Percentiles rank a stretch among this genome's conserved stretches.
phyloP scores from a whole-genome alignment of 352 stramenopile genomes.

The Phytophthora citricola region DNA sequence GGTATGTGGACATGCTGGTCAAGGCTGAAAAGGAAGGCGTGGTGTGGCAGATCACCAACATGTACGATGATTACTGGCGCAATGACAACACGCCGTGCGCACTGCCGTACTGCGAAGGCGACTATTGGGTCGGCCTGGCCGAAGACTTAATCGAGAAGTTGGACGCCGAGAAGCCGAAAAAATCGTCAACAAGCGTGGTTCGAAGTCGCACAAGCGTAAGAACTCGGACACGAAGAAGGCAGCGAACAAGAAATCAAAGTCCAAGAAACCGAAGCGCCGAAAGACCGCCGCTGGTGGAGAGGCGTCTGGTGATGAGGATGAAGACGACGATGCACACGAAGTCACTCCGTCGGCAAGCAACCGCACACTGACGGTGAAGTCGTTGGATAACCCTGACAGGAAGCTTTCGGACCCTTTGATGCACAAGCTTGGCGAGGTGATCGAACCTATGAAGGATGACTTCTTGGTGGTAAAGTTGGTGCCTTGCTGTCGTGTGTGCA shows the following conservation, averaged over 20 bases:
- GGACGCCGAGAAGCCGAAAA: constrained; percentile 86
- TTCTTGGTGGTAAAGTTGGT: constrained; percentile 90
- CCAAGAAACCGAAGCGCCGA: constrained; percentile 79
- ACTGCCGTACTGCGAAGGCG: constrained; percentile 88
- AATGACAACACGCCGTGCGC: constrained; percentile 85
- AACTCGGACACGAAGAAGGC: constrained; percentile 70
- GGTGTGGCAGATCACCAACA: constrained; percentile 94
- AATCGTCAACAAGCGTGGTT: constrained; percentile 55
- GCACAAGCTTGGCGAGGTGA: constrained; percentile 87
- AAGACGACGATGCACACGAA: constrained; percentile 52
- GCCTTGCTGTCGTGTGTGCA: constrained; percentile 85
- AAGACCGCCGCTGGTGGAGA: constrained; percentile 53
- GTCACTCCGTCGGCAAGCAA: constrained; percentile 27
- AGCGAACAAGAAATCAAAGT: constrained; percentile 75
- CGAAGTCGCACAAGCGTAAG: constrained; percentile 68
- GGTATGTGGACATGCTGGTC: constrained; percentile 94
- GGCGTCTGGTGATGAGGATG: constrained; percentile 51
- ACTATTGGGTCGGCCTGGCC: constrained; percentile 88
- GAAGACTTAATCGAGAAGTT: constrained; percentile 92
- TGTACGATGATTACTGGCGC: constrained; percentile 96
- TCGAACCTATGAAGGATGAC: constrained; percentile 92
- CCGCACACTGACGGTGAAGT: constrained; percentile 51
- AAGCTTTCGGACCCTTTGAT: constrained; percentile 83
- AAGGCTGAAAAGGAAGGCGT: constrained; percentile 90
- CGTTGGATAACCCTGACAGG: constrained; percentile 67